Base-by-base conservation (phyloP, 345 rosid species). In the Cardiospermum halicacabum region DNA sequence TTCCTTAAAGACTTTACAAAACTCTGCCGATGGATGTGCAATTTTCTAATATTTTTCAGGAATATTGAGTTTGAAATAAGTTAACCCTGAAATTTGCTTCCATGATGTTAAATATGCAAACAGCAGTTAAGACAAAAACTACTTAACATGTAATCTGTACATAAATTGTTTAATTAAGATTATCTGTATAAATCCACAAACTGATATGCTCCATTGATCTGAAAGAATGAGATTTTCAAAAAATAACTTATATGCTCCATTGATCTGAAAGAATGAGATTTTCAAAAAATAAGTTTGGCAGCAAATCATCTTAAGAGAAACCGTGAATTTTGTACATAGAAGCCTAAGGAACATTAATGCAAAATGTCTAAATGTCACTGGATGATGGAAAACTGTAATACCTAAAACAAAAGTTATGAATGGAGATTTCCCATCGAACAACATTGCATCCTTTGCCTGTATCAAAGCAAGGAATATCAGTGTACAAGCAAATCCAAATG, bases 321-420 rank as follows among this genome's bases (percentile, higher is more conserved):
- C 39, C 36, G 54, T 27, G 58, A 39, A 53, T 37, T 34, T 34
- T 42, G 58, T 18, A 3, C 53, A 45, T 40, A 37, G 34, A 8
- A 21, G 50, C 11, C 18, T 32, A 31, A 47, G 43, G 53, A 47
- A 64, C 26, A 19, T 39, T 31, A 19, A 53, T 3, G 10, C 16
- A 7, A 24, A 48, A 26, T 25, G 50, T 32, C 32, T 32, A n/a
- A 32, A 0, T 7, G 51, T 43, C 54, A 21, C 15, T 36, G 24
- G 36, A 32, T 31, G 55, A 62, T 18, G 37, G 12, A 11, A 27
- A 56, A 60, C 16, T 32, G 70, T 76, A 64, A 45, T 45, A 88
- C 98, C 98, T 48, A 93, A 66, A 43, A 93, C 97, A 73, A 93
- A 93, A 58, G 89, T 82, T 53, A 90, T 86, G 70, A 85, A 88